Percentiles rank a stretch among this genome's conserved stretches.
Evolutionary conservation across 129 eudicot species (phyloP).

Genomic region (Flaveria linearis): DNA sequence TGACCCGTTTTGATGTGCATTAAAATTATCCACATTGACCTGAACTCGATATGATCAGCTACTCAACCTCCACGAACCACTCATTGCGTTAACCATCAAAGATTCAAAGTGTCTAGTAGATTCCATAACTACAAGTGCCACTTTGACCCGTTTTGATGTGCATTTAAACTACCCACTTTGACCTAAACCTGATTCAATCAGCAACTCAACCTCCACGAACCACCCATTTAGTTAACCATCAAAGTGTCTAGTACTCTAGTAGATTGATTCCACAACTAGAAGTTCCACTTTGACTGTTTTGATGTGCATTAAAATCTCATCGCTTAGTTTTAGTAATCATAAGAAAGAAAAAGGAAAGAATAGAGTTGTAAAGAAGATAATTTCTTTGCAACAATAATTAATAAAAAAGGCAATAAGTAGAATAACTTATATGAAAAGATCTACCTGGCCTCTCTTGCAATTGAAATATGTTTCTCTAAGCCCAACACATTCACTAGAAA

Average conservation of each 20-base stretch:
- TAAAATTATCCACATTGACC: too few relatives aligned
- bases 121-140: background rate
- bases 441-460: slow-evolving; percentile 97
- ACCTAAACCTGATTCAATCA: too few relatives aligned
- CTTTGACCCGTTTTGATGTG: background rate
- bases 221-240: too few relatives aligned
- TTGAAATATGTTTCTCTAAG: slow-evolving; percentile 86
- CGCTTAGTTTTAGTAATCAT: background rate
- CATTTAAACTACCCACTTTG: too few relatives aligned
- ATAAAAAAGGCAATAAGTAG: background rate
- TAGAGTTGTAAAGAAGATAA: background rate
- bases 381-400: background rate
- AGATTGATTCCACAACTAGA: background rate
- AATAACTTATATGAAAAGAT: slow-evolving; percentile 5
- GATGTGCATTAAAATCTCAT: background rate
- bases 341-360: background rate
- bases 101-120: background rate
- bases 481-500: slow-evolving; percentile 88
- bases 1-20: too few relatives aligned
- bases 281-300: background rate
- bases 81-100: background rate
- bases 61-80: background rate
- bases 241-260: too few relatives aligned
- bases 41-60: background rate
- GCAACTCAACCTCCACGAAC: too few relatives aligned